Base-by-base conservation (phyloP, 1,284 basidiomycete species). In the Apiotrichum brassicae region DNA sequence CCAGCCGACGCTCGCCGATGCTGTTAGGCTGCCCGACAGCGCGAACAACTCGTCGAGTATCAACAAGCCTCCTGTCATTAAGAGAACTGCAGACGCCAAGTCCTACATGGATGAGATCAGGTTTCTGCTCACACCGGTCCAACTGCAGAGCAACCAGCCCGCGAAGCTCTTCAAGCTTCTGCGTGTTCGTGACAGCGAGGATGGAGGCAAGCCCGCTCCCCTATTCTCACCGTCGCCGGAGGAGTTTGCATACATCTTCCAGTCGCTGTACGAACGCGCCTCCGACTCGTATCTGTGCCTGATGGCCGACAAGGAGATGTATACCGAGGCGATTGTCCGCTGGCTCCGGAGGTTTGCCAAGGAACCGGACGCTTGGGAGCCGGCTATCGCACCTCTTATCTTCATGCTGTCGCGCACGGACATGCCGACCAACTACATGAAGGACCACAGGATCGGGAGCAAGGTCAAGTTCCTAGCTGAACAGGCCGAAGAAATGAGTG, bases 401-500 rank as follows among this genome's bases (percentile, higher is more conserved):
- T 24, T 25, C 51, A 38, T 68, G 11, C 54, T 71, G 6, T 46
- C 63, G 1, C 58, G 59, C 38, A 70, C 65, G 5, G 62, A 67
- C 32, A 67, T 71, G 58, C 52, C 65, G 0, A 40, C 61, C 12
- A 54, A 68, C 46, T 54, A 48, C 36, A 51, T 66, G 18, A 34
- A 42, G 8, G 56, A 67, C 1, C 46, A 48, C 22, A 59, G 57
- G 26, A 53, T 70, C 11, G 56, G 39, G 18, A 61, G 36, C 23
- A 16, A 50, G 6, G 55, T 56, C 20, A 56, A 48, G 34, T 18
- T 14, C 19, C 34, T 63, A 9, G 34, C 33, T 12, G 39, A 52
- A 18, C 42, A 50, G 22, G 59, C 54, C 2, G 30, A 48, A 6
- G 52, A 62, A n/a, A 44, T 49, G 14, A 48, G 59, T 64, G 19